Base-by-base conservation (phyloP, 164 flowering plant genomes). In the Stephania yunnanensis region DNA sequence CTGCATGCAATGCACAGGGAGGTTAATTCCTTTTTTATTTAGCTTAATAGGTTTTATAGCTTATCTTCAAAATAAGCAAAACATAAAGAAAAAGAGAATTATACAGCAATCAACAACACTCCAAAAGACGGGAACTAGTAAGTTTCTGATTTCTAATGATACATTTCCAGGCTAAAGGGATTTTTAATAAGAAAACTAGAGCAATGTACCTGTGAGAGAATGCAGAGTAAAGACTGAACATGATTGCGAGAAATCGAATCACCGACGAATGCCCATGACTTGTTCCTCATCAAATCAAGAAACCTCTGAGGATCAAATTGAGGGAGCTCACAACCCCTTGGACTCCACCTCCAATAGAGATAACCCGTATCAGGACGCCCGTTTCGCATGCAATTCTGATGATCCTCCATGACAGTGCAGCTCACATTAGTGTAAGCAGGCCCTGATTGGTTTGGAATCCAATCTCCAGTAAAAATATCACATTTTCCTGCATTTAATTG, bases 171-270 rank as follows among this genome's bases (percentile, higher is more conserved):
- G 66, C 66, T 61, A n/a, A 7, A 61, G 19, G 1, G 66, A 61
- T 20, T 5, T 61, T 46, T 20, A 12, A 9, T n/a, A 70, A 42
- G 31, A 3, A 12, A 17, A 55, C 15, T 15, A 10, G 44, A 46
- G n/a, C 29, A 11, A 22, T 12, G 69, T 87, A 95, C 99, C 90
- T 78, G 82, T 7, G 98, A 87, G 68, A 95, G 95, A 79, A 89
- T 83, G 82, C 99, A 95, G 46, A 95, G 86, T 73, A 93, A 82
- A 17, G 99, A 95, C 80, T 95, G 97, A 25, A 92, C 91, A 82
- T 95, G 98, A 83, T 95, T 93, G 46, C 98, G 89, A 48, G 93
- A 82, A 69, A 95, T 95, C 2, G 99, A 95, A 83, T 95, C 99
- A 6, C 99, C 99, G 50, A 95, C 84, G 42, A 93, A 81, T 11